Evolutionary conservation across 345 rosid species (phyloP), one percentile per base, ranked within the genome.

Genomic region (Eucalyptus leucophloia): DNA sequence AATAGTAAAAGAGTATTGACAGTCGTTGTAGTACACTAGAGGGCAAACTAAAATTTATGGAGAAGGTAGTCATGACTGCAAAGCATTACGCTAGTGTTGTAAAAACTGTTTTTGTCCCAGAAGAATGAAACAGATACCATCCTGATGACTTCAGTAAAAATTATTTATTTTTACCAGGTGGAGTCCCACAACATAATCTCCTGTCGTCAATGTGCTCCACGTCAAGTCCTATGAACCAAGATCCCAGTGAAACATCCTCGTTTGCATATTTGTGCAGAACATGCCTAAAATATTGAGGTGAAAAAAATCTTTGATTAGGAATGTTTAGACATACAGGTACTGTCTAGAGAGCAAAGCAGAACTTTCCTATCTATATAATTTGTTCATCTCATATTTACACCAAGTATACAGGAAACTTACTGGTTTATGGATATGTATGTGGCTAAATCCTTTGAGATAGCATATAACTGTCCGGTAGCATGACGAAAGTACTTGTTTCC

Each of bases 211-310:
- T 94, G 90, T 97, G 99, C 88, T 98, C 95, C 86, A 92, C 97
- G 72, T 98, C 98, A n/a, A 98, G 96, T 28, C 99, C 99, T 15
- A 98, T 97, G 94, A 98, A 97, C 99, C 99, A 98, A 51, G 99
- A 93, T 86, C 99, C 99, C 92, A 98, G 77, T 2, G 99, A 96
- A 90, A 98, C 98, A 92, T 98, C 99, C 93, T 98, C 99, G 17
- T 98, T 98, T 4, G 99, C 99, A 93, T 93, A 98, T 93, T 95
- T 98, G 94, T 98, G 99, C 88, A 98, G 92, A 86, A 97, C 97
- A 93, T 97, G 96, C 95, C 99, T 98, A 96, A 82, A 53, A 92
- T 69, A 86, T 49, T 24, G 85, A 88, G 53, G 65, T 11, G 47
- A n/a, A 86, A 28, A n/a, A 56, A 42, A 86, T 50, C 24, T 28